phyloP scores from a whole-genome alignment of 257 asterid species.

The Solanum peruvianum region DNA sequence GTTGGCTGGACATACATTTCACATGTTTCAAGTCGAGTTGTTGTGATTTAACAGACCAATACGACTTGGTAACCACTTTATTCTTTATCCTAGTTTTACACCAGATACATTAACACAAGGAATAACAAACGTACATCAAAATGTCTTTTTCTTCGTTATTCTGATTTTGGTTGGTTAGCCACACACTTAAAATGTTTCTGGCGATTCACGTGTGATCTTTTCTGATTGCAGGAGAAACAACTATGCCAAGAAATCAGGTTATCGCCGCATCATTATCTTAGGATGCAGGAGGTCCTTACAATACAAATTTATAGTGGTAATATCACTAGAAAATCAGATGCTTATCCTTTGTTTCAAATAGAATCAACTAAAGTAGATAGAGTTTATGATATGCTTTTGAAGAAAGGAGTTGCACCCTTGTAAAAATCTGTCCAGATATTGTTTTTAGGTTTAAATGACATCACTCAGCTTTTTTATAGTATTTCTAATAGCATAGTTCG shows the following conservation, averaged over 20 bases:
- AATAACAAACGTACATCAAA: background rate
- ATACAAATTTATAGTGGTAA: constrained; percentile 45
- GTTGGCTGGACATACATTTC: background rate
- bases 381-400: constrained; percentile 64
- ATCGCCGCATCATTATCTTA: constrained; percentile 54
- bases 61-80: background rate
- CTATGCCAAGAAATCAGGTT: constrained; percentile 64
- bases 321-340: constrained; percentile 64
- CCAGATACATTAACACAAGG: too few relatives aligned
- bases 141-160: background rate
- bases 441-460: background rate
- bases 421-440: background rate
- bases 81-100: background rate
- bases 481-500: background rate
- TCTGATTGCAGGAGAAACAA: constrained; percentile 55
- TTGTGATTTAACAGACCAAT: background rate
- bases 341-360: constrained; percentile 47
- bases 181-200: background rate
- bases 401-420: constrained; percentile 48
- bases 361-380: constrained; percentile 61
- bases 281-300: constrained; percentile 53
- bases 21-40: background rate
- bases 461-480: background rate
- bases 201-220: background rate
- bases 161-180: background rate